These are phyloP conservation scores for Cyclotella choctawhatcheeana DNA, from an alignment of 108 stramenopile species.

Conservation along the genomic window DNA sequence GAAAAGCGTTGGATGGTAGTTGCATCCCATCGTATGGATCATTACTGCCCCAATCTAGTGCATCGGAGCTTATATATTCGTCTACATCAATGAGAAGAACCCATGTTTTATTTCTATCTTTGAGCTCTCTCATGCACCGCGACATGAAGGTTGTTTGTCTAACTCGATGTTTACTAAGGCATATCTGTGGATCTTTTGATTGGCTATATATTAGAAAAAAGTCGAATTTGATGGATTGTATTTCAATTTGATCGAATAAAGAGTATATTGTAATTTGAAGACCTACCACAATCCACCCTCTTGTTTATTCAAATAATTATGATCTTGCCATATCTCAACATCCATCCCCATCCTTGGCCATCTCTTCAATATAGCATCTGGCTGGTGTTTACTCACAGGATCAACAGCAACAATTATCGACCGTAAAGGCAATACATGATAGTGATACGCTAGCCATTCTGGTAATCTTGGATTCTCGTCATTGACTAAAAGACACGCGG, in stretches of 20 bases:
- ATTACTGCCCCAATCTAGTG: not conserved
- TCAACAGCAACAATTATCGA: constrained; percentile 71
- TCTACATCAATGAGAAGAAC: constrained; percentile 68
- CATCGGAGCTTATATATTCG: constrained; percentile 56
- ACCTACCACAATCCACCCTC: constrained; percentile 8
- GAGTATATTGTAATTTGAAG: not conserved
- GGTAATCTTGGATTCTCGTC: constrained; percentile 59
- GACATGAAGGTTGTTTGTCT: constrained; percentile 30
- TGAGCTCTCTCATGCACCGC: constrained; percentile 28
- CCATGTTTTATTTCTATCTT: constrained; percentile 49
- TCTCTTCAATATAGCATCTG: constrained; percentile 38
- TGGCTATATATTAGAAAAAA: not conserved
- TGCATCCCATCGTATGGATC: constrained; percentile 2
- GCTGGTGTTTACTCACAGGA: constrained; percentile 47
- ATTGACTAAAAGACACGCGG: constrained; percentile 69
- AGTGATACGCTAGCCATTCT: constrained; percentile 82
- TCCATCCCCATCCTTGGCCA: constrained; percentile 42
- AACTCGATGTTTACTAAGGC: not conserved
- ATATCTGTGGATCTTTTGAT: not conserved
- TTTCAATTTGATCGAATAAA: not conserved
- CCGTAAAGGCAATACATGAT: constrained; percentile 68
- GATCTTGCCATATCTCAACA: constrained; percentile 50
- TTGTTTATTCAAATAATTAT: constrained; percentile 31
- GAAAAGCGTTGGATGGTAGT: not conserved
- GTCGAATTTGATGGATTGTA: too few species aligned